Evolutionary conservation across 1,284 basidiomycete genomes (phyloP).

Genomic region (Apiotrichum mycotoxinovorans): DNA sequence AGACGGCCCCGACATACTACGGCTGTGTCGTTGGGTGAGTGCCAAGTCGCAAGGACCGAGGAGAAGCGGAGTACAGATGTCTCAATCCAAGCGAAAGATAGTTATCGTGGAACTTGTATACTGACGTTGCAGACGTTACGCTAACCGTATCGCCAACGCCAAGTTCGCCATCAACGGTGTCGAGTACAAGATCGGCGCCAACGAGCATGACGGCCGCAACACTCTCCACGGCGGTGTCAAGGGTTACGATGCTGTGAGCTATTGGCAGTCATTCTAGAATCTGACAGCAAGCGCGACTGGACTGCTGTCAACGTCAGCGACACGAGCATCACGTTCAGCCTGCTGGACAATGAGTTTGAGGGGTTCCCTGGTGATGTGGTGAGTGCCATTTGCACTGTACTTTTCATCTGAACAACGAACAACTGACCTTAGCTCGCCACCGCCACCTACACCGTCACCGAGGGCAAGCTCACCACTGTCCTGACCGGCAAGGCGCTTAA

Average conservation of each 20-base stretch:
- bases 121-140: conserved; percentile 24
- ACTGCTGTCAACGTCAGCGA: conserved; percentile 10
- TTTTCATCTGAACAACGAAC: conserved; percentile 1
- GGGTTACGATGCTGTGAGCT: conserved; percentile 28
- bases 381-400: not conserved
- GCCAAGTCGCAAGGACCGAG: not conserved
- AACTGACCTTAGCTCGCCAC: conserved; percentile 23
- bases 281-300: conserved; percentile 19
- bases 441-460: conserved; percentile 28
- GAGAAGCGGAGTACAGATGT: not conserved
- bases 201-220: conserved; percentile 34
- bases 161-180: conserved; percentile 27
- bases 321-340: conserved; percentile 15
- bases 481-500: conserved; percentile 19
- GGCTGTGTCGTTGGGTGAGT: conserved; percentile 37
- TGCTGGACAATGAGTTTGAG: conserved; percentile 23
- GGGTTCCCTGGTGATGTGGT: conserved; percentile 38
- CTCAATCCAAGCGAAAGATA: not conserved
- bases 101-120: not conserved
- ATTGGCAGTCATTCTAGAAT: not conserved
- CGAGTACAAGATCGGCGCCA: conserved; percentile 23
- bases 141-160: conserved; percentile 38
- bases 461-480: conserved; percentile 13
- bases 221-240: conserved; percentile 25
- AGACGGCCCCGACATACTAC: conserved; percentile 27